phyloP scores from a whole-genome alignment of 495 filamentous ascomycete genomes.

The Trichoderma reesei region DNA sequence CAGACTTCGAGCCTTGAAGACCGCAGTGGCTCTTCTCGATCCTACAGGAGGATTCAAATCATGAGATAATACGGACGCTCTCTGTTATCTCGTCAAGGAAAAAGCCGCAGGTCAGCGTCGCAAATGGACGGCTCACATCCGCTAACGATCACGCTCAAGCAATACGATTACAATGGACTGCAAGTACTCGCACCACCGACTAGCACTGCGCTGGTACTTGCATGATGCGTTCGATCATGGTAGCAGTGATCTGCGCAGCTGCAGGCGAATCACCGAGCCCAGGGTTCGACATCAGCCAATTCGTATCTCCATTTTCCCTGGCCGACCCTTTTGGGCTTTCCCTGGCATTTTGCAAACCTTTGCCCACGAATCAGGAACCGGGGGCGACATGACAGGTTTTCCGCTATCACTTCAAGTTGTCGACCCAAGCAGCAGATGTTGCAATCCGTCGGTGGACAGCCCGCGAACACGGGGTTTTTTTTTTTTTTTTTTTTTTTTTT shows the following conservation, averaged over 20 bases:
- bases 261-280: slow-evolving; percentile 1
- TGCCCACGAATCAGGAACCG: background rate
- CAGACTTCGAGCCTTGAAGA: too few species aligned
- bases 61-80: background rate
- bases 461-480: too few species aligned
- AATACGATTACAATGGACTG: background rate
- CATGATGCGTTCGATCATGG: background rate
- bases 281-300: background rate
- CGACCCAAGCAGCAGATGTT: background rate
- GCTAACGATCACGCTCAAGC: background rate
- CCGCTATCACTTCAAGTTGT: background rate
- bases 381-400: background rate
- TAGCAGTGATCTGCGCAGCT: slow-evolving; percentile 3
- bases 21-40: too few species aligned
- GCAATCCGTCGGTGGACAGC: background rate
- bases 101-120: background rate
- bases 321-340: background rate
- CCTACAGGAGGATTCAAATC: background rate
- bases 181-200: too few species aligned
- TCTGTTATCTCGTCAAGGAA: background rate
- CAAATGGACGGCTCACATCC: background rate
- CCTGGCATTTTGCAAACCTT: background rate
- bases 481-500: too few species aligned
- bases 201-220: too few species aligned
- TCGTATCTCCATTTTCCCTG: background rate